Evolutionary conservation across 2,329 filamentous ascomycete species (phyloP).

Genomic region (Fusarium mexicanum): DNA sequence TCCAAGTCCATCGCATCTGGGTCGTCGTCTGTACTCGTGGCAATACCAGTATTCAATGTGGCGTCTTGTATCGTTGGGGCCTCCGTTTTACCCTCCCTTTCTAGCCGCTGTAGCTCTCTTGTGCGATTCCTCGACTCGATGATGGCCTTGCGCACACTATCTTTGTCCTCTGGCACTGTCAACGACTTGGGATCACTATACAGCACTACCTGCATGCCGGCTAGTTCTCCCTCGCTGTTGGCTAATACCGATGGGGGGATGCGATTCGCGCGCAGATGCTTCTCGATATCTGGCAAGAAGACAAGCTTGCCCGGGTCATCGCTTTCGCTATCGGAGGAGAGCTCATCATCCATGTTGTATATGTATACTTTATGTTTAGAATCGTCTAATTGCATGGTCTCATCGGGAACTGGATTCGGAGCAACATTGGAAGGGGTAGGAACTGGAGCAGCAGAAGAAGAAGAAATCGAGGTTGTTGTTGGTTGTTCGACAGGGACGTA

Average conservation of each 20-base stretch:
- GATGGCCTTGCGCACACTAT: constrained; percentile 84
- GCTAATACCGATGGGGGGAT: constrained; percentile 72
- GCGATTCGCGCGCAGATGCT: constrained; percentile 77
- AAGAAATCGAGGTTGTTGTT: constrained; percentile 32
- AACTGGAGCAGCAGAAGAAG: constrained; percentile 39
- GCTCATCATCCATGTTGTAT: constrained; percentile 87
- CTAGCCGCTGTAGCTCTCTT: constrained; percentile 64
- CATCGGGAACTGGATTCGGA: constrained; percentile 50
- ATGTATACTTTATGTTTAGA: constrained; percentile 90
- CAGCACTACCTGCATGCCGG: constrained; percentile 79
- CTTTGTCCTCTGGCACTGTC: constrained; percentile 76
- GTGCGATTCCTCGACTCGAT: constrained; percentile 78
- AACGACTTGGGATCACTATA: constrained; percentile 84
- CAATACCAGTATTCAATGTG: constrained; percentile 7
- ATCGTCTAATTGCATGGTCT: constrained; percentile 86
- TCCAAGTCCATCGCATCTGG: constrained; percentile 76
- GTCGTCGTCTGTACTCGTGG: constrained; percentile 51
- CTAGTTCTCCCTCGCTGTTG: constrained; percentile 63
- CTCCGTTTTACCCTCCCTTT: constrained; percentile 44
- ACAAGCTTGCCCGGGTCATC: constrained; percentile 70
- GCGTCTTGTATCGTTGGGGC: constrained; percentile 7
- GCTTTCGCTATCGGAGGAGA: constrained; percentile 62
- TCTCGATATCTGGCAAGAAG: constrained; percentile 87
- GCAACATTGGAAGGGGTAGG: constrained; percentile 24
- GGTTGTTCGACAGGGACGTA: constrained; percentile 70